These are phyloP conservation scores for Gentiana dahurica DNA, from an alignment of 257 asterid genomes.

Conservation along the genomic window DNA sequence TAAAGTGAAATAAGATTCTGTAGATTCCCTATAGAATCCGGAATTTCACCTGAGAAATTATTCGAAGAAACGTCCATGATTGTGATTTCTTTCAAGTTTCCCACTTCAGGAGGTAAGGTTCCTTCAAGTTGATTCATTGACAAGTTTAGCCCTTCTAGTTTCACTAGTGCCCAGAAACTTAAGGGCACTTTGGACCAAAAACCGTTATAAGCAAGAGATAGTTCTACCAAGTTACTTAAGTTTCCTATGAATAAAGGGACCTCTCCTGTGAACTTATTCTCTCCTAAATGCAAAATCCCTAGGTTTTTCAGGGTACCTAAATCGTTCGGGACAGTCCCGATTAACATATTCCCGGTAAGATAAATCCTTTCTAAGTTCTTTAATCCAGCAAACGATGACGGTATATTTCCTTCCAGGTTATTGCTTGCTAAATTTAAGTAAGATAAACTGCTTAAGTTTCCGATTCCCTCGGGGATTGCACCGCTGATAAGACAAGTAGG, in stretches of 20 bases:
- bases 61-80: slow-evolving; percentile 26
- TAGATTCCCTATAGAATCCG: slow-evolving; percentile 13
- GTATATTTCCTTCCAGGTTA: slow-evolving; percentile 18
- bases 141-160: slow-evolving; percentile 18
- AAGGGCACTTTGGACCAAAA: slow-evolving; percentile 20
- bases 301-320: slow-evolving; percentile 21
- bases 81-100: slow-evolving; percentile 18
- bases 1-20: slow-evolving; percentile 1
- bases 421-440: slow-evolving; percentile 21
- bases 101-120: slow-evolving; percentile 16
- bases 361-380: slow-evolving; percentile 26
- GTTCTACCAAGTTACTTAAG: slow-evolving; percentile 17
- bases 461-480: slow-evolving; percentile 19
- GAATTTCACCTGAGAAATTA: slow-evolving; percentile 13
- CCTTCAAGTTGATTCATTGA: slow-evolving; percentile 26
- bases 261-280: slow-evolving; percentile 28
- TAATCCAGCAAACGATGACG: slow-evolving; percentile 20
- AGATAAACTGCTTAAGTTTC: slow-evolving; percentile 26
- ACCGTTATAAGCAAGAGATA: slow-evolving; percentile 28
- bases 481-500: slow-evolving; percentile 22
- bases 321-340: slow-evolving; percentile 21
- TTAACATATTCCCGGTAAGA: slow-evolving; percentile 15
- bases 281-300: slow-evolving; percentile 24
- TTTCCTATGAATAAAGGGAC: slow-evolving; percentile 20
- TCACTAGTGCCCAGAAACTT: slow-evolving; percentile 25